A percentile compares a stretch with the other conserved stretches of the same genome.
phyloP scores from a whole-genome alignment of 257 asterid genomes.

The Solanum corneliomulleri region DNA sequence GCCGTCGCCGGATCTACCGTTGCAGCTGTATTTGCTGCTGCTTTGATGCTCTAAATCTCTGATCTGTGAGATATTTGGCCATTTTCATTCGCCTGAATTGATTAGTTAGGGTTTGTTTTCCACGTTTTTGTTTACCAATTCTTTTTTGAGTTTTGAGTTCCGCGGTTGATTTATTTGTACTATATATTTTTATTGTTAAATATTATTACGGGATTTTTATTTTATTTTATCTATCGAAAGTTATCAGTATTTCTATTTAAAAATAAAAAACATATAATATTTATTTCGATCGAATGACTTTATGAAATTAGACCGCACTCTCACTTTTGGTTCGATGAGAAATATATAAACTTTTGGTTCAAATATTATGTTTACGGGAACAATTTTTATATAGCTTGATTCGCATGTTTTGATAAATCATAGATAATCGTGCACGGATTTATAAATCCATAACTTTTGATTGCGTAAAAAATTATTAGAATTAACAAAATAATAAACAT shows the following conservation, averaged over 20 bases:
- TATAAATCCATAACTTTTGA: too few species aligned
- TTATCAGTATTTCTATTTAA: too few species aligned
- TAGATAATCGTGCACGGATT: not conserved
- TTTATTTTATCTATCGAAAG: not conserved
- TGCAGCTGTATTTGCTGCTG: slow-evolving; percentile 24
- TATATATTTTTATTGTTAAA: not conserved
- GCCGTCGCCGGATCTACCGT: slow-evolving; percentile 46
- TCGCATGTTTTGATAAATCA: accelerated
- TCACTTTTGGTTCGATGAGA: too few species aligned
- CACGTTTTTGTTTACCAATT: not conserved
- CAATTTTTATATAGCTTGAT: not conserved
- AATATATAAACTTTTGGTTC: too few species aligned
- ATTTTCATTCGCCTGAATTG: not conserved
- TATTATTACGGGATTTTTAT: not conserved
- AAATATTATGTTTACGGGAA: too few species aligned
- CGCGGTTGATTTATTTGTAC: not conserved
- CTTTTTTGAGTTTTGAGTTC: not conserved
- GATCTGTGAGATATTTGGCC: not conserved
- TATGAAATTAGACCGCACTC: too few species aligned
- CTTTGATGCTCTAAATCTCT: slow-evolving; percentile 26
- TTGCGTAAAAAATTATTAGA: too few species aligned
- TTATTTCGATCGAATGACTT: too few species aligned
- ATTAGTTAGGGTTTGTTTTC: not conserved
- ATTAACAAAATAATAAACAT: too few species aligned
- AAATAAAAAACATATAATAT: too few species aligned